Evolutionary conservation across 225 moss, liverwort and hornwort genomes (phyloP).

Genomic region (Polytrichum formosum): DNA sequence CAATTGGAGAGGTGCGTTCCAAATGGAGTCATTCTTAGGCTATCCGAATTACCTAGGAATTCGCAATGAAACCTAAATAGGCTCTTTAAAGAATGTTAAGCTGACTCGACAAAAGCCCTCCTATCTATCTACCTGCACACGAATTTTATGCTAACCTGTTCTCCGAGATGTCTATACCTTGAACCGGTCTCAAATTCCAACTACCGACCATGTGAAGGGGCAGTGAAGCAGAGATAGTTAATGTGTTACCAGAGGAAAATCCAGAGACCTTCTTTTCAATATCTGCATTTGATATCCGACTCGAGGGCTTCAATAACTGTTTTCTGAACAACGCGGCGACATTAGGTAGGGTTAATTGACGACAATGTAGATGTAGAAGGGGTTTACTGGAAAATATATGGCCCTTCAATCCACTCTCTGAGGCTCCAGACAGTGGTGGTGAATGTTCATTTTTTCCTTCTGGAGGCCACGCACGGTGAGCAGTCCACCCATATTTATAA

Average conservation of each 20-base stretch:
- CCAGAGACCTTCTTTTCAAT: constrained; percentile 2
- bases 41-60: no score
- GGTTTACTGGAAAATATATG: constrained; percentile 54
- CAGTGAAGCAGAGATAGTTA: constrained; percentile 65
- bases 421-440: constrained; percentile 6
- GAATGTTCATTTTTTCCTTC: neutral
- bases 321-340: constrained; percentile 37
- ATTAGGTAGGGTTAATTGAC: constrained; percentile 58
- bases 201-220: constrained; percentile 81
- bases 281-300: neutral
- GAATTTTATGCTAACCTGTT: neutral
- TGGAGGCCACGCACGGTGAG: constrained; percentile 62
- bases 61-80: no score
- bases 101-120: no score
- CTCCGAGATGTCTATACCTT: neutral
- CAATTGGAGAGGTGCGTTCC: no score
- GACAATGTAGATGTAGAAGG: constrained; percentile 78
- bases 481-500: constrained; percentile 78
- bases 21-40: no score
- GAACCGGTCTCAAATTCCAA: constrained; percentile 42
- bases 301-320: constrained; percentile 5
- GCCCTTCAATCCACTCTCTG: constrained; percentile 21
- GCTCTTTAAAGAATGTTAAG: no score
- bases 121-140: no score
- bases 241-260: constrained; percentile 6